Base-by-base conservation (phyloP, 192 early-diverging fungal species). In the Pilobolus umbonatus region DNA sequence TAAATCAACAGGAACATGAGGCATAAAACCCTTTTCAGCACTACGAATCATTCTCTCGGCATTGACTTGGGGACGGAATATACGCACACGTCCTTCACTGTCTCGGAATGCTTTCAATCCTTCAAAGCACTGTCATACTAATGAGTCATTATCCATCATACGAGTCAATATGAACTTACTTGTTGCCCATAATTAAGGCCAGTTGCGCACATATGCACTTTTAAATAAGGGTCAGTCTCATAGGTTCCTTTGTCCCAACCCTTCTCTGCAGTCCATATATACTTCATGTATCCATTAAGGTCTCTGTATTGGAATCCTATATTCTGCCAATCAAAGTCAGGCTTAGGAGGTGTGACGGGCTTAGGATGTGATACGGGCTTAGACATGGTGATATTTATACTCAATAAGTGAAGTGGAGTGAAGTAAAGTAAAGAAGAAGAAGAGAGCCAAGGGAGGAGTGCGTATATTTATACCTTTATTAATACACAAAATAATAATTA, bases 31-130 rank as follows among this genome's bases (percentile, higher is more conserved):
- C n/a, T 80, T 69, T 5, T 69, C 63, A 43, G 85, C 85, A 24
- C 79, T 78, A 46, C 64, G 62, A 2, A 58, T 59, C 71, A 90
- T 74, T 31, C 88, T 76, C 19, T 64, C 62, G 7, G 84, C 87
- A 64, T 90, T 90, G 26, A 75, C 70, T 11, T 86, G 71, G 19
- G 87, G 87, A 24, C 88, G 76, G 73, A 90, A 90, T 50, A 88
- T 73, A 39, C 85, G 78, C 53, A 88, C 65, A 50, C 80, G 80
- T 25, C 82, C 85, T 51, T 88, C 79, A 38, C 76, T 74, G 74
- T 79, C 75, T 10, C 83, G 65, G 76, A 86, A 90, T 0, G 88
- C 86, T 61, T 90, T 90, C 58, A 90, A 64, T n/a, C 88, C 88
- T 74, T 90, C 88, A 62, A 90, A 90, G 61, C 84, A 86, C 77